Evolutionary conservation across 1,284 basidiomycete genomes (phyloP).

Genomic region (Inonotus hispidus): DNA sequence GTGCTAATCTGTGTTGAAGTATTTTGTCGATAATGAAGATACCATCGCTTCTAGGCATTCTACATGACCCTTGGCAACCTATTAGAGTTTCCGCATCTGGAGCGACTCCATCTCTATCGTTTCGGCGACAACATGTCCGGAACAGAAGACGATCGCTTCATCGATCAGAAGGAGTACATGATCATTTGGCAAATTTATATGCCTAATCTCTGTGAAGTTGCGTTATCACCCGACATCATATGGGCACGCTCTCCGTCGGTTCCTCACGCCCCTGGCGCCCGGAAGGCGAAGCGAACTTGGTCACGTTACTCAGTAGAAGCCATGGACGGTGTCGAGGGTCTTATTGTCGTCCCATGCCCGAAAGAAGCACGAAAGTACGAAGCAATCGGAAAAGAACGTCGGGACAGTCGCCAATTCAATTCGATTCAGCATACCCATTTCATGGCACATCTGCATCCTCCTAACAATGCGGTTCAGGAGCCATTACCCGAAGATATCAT

Average conservation of each 20-base stretch:
- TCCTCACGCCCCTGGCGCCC: background rate
- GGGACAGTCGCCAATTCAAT: background rate
- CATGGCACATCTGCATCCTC: background rate
- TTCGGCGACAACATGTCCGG: slow-evolving; percentile 14
- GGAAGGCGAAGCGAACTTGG: background rate
- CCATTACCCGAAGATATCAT: background rate
- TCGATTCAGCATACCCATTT: background rate
- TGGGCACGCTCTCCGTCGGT: slow-evolving; percentile 5
- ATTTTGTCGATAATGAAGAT: background rate
- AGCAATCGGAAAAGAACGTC: background rate
- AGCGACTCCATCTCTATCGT: slow-evolving; percentile 17
- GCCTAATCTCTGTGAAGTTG: slow-evolving; percentile 18
- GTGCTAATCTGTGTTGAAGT: background rate
- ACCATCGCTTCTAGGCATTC: slow-evolving; percentile 10
- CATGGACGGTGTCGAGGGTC: slow-evolving; percentile 13
- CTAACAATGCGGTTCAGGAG: background rate
- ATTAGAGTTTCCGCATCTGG: slow-evolving; percentile 17
- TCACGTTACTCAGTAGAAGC: slow-evolving; percentile 10
- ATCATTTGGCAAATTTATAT: slow-evolving; percentile 19
- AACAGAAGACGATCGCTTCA: slow-evolving; percentile 3
- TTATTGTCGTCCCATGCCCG: slow-evolving; percentile 8
- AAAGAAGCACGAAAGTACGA: slow-evolving; percentile 6
- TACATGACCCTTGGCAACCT: slow-evolving; percentile 17
- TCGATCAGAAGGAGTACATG: slow-evolving; percentile 18
- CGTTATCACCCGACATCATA: slow-evolving; percentile 15